A percentile compares a stretch with the other conserved stretches of the same genome.
Evolutionary conservation across 441 rosid genomes (phyloP).

Genomic region (Arabidopsis hybrid): DNA sequence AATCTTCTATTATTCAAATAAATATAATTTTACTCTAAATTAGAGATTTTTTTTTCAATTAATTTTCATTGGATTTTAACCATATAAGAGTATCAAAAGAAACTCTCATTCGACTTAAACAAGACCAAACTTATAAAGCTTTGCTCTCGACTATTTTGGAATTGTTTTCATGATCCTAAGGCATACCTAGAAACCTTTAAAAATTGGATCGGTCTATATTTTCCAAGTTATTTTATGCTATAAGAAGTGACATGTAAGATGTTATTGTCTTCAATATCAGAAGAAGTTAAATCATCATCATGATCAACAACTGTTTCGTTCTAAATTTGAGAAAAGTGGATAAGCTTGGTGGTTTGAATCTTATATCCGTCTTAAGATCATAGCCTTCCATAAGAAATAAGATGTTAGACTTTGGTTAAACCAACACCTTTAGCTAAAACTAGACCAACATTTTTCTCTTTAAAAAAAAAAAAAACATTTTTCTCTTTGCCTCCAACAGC

Average conservation of each 20-base stretch:
- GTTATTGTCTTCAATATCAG: background rate
- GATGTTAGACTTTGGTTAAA: background rate
- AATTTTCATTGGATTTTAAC: background rate
- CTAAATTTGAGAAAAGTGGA: background rate
- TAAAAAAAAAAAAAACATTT: background rate
- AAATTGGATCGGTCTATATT: background rate
- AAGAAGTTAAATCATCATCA: constrained; percentile 4
- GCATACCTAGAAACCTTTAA: background rate
- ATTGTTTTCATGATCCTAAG: background rate
- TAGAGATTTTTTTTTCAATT: background rate
- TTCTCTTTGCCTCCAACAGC: background rate
- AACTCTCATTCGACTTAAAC: background rate
- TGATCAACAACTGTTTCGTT: background rate
- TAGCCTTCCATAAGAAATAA: background rate
- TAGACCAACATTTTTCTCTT: constrained; percentile 7
- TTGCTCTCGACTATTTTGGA: background rate
- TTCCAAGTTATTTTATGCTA: background rate
- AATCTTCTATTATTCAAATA: background rate
- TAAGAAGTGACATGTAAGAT: background rate
- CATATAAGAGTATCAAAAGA: background rate
- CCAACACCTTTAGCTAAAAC: background rate
- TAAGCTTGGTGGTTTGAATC: background rate
- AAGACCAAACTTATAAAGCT: background rate
- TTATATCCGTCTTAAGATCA: background rate
- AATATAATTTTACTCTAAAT: background rate